Evolutionary conservation across 371 early-diverging fungal species (phyloP), one percentile per base, ranked within the genome.

Genomic region (Mucor indicus): DNA sequence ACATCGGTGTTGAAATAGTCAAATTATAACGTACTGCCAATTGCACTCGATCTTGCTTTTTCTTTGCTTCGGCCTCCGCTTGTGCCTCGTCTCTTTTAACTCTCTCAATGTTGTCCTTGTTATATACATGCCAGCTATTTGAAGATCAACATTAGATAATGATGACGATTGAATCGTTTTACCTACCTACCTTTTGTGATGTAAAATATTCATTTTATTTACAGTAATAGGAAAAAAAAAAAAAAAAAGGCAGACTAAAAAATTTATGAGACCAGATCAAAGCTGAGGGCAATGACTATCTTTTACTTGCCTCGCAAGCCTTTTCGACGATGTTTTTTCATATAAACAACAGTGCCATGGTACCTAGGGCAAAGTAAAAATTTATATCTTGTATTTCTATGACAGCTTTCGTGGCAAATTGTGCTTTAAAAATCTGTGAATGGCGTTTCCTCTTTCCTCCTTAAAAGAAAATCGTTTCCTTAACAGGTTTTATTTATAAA

Each of bases 61-160:
- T 57, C 21, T 66, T 67, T 38, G 78, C 74, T 54, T 80, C 75
- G 22, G 46, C 72, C 38, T 60, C 69, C 8, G 83, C 85, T 44
- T 75, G 62, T 19, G 80, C 87, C 48, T 90, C 91, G 51, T 90
- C 91, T 50, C 64, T 55, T 20, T 70, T 69, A 22, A 90, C 89
- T 45, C 61, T 58, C 43, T 87, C 89, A 15, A 75, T 71, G 56
- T 89, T 90, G 54, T 79, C 81, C 48, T 75, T 78, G 56, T 73
- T 86, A 49, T 90, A 88, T 15, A 90, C 91, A 59, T 90, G 83
- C 85, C 87, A 90, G 35, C 87, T 84, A 43, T 22, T 31, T 1
- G 21, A 42, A 25, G 24, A 9, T 30, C 10, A 10, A 23, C 12
- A 57, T 27, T 27, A 27, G 29, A 27, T 27, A 27, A 27, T 7